Conservation (phyloP, 805 yeast genomes). For the Suhomyces faveliae region DNA sequence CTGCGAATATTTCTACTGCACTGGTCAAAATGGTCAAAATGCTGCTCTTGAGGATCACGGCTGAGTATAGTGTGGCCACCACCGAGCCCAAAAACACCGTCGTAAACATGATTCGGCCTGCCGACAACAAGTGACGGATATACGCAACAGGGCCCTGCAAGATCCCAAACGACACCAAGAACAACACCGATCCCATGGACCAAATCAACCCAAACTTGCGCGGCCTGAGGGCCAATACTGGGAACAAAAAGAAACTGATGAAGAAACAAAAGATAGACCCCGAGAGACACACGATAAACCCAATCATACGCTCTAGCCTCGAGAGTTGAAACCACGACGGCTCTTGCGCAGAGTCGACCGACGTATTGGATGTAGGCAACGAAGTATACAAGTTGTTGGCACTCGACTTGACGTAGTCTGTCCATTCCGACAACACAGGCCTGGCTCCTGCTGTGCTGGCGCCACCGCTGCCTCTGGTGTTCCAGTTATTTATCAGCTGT, state of each 20-base stretch:
- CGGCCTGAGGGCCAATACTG: slow-evolving; percentile 85
- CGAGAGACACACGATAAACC: slow-evolving; percentile 72
- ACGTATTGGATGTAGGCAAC: slow-evolving; percentile 57
- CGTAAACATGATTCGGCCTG: slow-evolving; percentile 77
- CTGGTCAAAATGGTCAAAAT: slow-evolving; percentile 75
- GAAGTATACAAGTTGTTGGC: slow-evolving; percentile 61
- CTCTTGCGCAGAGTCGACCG: slow-evolving; percentile 49
- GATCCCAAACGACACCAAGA: slow-evolving; percentile 85
- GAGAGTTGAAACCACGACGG: slow-evolving; percentile 77
- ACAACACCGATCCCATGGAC: slow-evolving; percentile 87
- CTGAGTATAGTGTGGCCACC: slow-evolving; percentile 71
- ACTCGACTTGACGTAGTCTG: slow-evolving; percentile 40
- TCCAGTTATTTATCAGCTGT: slow-evolving; percentile 36
- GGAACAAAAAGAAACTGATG: slow-evolving; percentile 79
- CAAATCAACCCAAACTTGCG: slow-evolving; percentile 87
- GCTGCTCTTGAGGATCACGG: slow-evolving; percentile 65
- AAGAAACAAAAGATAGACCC: slow-evolving; percentile 82
- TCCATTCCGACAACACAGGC: slow-evolving; percentile 41
- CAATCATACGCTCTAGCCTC: slow-evolving; percentile 74
- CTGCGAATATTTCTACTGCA: slow-evolving; percentile 75
- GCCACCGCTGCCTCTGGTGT: slow-evolving; percentile 11
- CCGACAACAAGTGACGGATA: slow-evolving; percentile 67
- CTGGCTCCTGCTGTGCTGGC: slow-evolving; percentile 11
- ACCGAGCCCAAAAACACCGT: slow-evolving; percentile 79
- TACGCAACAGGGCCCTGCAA: slow-evolving; percentile 91